phyloP scores from a whole-genome alignment of 2,329 filamentous ascomycete species.

The Dactylonectria estremocensis region DNA sequence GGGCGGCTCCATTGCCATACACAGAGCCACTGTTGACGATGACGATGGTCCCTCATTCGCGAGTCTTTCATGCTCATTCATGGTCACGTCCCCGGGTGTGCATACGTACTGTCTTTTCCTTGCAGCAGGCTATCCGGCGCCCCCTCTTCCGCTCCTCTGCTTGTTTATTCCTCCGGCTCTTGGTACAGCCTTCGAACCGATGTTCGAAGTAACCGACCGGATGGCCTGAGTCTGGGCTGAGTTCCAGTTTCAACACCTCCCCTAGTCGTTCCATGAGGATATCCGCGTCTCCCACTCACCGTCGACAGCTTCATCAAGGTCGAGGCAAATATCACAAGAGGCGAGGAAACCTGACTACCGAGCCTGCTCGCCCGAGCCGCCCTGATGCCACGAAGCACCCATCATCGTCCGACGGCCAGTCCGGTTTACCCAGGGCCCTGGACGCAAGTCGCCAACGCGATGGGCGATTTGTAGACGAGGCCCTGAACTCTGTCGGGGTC shows the following conservation, averaged over 20 bases:
- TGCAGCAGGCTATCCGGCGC: slow-evolving; percentile 9
- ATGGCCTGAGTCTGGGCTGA: slow-evolving; percentile 10
- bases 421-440: slow-evolving; percentile 7
- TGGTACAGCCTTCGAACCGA: slow-evolving; percentile 9
- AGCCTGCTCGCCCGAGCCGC: slow-evolving; percentile 1
- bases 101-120: slow-evolving; percentile 10
- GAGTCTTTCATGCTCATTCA: slow-evolving; percentile 11
- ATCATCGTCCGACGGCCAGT: slow-evolving; percentile 10
- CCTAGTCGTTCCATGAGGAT: background rate
- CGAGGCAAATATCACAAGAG: background rate
- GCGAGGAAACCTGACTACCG: background rate
- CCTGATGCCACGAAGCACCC: slow-evolving; percentile 12
- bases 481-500: slow-evolving; percentile 10
- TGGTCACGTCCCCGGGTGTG: slow-evolving; percentile 28
- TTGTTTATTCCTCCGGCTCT: background rate
- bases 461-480: slow-evolving; percentile 8
- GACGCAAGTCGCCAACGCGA: background rate
- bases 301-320: background rate
- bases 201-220: slow-evolving; percentile 8
- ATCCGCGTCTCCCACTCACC: background rate
- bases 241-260: slow-evolving; percentile 14
- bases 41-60: slow-evolving; percentile 13
- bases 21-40: slow-evolving; percentile 16
- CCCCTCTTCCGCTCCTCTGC: background rate
- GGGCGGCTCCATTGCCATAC: slow-evolving; percentile 17